Evolutionary conservation across 305 asterid genomes (phyloP), one percentile per base, ranked within the genome.

Genomic region (Petunia hybrid): DNA sequence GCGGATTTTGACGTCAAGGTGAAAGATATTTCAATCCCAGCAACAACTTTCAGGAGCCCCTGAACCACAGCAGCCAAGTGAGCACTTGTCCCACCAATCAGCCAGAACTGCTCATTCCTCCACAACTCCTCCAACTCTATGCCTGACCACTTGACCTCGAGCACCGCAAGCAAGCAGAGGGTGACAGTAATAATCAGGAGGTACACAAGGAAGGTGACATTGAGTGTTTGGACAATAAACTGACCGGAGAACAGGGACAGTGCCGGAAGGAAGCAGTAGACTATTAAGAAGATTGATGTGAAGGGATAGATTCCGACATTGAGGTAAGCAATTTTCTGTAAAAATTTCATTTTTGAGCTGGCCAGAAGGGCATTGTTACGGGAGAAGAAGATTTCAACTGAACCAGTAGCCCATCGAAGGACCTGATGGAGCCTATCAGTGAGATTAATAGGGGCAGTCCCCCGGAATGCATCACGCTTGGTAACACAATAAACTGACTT

Each of bases 331-430:
- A 92, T 80, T 73, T 92, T 86, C 75, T 92, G 97, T 68, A 92
- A 36, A 13, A 90, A 84, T 85, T 92, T 89, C 94, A 92, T 89
- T 81, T 80, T 87, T 42, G 94, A 83, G 86, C 90, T 90, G 4
- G 93, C 94, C 5, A 92, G 69, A 16, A 92, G 84, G 2, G 97
- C 97, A 66, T 92, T 92, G 92, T 92, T 92, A 12, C 93, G 83
- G 1, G 97, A 92, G 85, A 92, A 92, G 87, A 92, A 92, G 36
- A 92, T 92, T 81, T 92, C 97, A 4, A 92, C 97, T 1, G 97
- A 92, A 35, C 97, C 97, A 2, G 97, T 92, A 10, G 97, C 97
- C 97, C 97, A 92, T 2, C 97, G 94, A 53, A 92, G 92, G 82
- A 92, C 97, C 82, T 92, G 97, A 63, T 92, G 97, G 81, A 92